Conservation (phyloP, 108 stramenopile species). For the Nitzschia sp. region DNA sequence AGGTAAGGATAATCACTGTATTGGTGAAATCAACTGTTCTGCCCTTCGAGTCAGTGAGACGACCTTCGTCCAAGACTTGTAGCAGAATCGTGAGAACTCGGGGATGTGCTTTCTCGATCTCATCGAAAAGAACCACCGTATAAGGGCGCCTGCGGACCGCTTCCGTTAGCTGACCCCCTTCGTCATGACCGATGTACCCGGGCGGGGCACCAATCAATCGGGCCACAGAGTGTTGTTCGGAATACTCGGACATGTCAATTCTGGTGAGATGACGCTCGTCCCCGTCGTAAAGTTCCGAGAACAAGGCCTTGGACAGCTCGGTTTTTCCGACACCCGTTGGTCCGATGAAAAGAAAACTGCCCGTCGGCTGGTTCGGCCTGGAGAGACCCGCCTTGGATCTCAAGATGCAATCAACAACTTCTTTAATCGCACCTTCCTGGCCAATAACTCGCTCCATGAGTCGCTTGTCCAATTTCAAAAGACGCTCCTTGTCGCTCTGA, state of each 20-base stretch:
- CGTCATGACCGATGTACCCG: slow-evolving; percentile 92
- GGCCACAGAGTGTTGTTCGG: slow-evolving; percentile 88
- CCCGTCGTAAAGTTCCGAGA: slow-evolving; percentile 88
- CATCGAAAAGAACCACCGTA: slow-evolving; percentile 94
- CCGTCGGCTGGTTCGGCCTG: slow-evolving; percentile 74
- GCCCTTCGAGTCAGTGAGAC: slow-evolving; percentile 94
- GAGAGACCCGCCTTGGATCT: slow-evolving; percentile 85
- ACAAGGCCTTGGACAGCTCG: slow-evolving; percentile 90
- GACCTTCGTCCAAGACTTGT: slow-evolving; percentile 95
- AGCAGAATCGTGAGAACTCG: slow-evolving; percentile 91
- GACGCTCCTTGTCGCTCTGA: slow-evolving; percentile 78
- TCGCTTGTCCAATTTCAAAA: slow-evolving; percentile 70
- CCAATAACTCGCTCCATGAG: slow-evolving; percentile 84
- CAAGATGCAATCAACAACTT: slow-evolving; percentile 83
- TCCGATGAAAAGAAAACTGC: slow-evolving; percentile 87
- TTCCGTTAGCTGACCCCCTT: slow-evolving; percentile 97
- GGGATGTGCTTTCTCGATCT: slow-evolving; percentile 97
- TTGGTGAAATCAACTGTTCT: slow-evolving; percentile 96
- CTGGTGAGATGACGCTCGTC: slow-evolving; percentile 87
- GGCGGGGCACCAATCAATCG: slow-evolving; percentile 96
- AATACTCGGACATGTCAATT: slow-evolving; percentile 94
- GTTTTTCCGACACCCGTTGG: slow-evolving; percentile 94
- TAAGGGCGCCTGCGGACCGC: slow-evolving; percentile 94
- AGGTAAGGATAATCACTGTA: slow-evolving; percentile 93
- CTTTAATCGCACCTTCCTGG: slow-evolving; percentile 79